phyloP scores from a whole-genome alignment of 257 asterid genomes.

The Jaltomata sinuosa region DNA sequence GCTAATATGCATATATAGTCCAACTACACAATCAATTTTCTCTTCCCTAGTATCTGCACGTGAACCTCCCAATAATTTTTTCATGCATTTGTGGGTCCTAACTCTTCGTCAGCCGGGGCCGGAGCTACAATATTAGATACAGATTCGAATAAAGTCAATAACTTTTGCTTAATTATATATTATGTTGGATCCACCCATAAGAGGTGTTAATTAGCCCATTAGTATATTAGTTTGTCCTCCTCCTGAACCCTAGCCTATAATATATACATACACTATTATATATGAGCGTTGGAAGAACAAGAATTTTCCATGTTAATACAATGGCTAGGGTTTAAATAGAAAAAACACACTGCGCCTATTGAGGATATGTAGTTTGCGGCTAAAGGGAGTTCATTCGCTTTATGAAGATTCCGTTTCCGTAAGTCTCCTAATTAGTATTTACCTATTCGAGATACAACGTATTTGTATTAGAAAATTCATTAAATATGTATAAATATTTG shows the following conservation, averaged over 20 bases:
- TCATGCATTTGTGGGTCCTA: constrained; percentile 89
- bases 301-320: not conserved
- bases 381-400: not conserved
- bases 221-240: not conserved
- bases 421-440: not conserved
- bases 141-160: not conserved
- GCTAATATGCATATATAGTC: not conserved
- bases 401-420: not conserved
- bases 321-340: not conserved
- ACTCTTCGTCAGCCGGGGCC: constrained; percentile 25
- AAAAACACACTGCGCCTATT: not conserved
- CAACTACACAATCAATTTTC: not conserved
- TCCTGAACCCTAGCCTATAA: not conserved
- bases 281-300: not conserved
- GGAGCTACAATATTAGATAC: not conserved
- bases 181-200: not conserved
- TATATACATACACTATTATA: not conserved
- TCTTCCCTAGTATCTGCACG: constrained; percentile 40
- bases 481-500: not conserved
- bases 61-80: constrained; percentile 85
- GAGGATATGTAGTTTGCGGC: not conserved
- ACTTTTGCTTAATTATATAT: not conserved
- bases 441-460: not conserved
- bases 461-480: not conserved
- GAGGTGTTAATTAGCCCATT: too few species aligned